Conservation (phyloP, 2,329 filamentous ascomycete genomes). For the Monilinia vaccinii-corymbosi region DNA sequence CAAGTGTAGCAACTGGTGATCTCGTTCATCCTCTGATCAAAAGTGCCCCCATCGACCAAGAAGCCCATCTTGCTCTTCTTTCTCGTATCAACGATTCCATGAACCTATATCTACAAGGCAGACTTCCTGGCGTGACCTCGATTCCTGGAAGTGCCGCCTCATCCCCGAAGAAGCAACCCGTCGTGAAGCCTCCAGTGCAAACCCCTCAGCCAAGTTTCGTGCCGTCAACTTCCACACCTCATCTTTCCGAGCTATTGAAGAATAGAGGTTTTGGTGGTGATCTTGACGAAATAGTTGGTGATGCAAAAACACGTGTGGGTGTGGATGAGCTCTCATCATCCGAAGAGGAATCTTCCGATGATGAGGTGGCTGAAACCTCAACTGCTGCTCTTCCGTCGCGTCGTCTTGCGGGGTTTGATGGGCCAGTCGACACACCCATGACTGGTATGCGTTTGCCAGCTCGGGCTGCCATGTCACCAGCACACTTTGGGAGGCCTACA, state of each 20-base stretch:
- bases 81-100: constrained; percentile 47
- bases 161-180: constrained; percentile 12
- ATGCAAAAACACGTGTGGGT: constrained; percentile 47
- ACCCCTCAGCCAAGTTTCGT: constrained; percentile 34
- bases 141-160: constrained; percentile 33
- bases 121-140: constrained; percentile 39
- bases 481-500: constrained; percentile 38
- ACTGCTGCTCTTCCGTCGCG: constrained; percentile 21
- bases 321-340: constrained; percentile 41
- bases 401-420: constrained; percentile 30
- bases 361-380: constrained; percentile 37
- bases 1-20: constrained; percentile 30
- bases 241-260: constrained; percentile 58
- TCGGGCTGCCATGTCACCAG: constrained; percentile 45
- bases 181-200: constrained; percentile 26
- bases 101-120: constrained; percentile 42
- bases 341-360: constrained; percentile 47
- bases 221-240: constrained; percentile 50
- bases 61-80: constrained; percentile 42
- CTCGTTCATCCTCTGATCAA: constrained; percentile 55
- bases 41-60: constrained; percentile 44
- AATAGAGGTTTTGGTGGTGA: constrained; percentile 52
- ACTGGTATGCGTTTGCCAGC: constrained; percentile 49
- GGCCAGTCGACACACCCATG: constrained; percentile 28
- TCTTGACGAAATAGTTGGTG: constrained; percentile 50